Evolutionary conservation across 331 rosid species (phyloP).

Genomic region (Telfairia occidentalis): DNA sequence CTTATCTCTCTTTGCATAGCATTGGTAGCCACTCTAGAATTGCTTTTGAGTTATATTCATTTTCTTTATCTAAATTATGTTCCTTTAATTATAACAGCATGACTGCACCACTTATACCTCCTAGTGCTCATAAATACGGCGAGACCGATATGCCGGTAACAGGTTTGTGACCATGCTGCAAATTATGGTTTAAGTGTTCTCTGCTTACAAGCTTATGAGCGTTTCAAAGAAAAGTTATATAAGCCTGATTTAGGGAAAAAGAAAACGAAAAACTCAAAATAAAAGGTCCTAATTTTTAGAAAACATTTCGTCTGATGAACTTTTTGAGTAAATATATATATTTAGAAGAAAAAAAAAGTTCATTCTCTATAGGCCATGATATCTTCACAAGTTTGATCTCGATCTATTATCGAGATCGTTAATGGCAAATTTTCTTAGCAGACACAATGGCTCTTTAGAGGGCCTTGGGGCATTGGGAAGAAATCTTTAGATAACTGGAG

Average conservation of each 20-base stretch:
- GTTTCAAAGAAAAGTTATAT: background rate
- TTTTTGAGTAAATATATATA: background rate
- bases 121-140: slow-evolving; percentile 62
- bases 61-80: background rate
- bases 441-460: too few relatives aligned
- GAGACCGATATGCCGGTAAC: slow-evolving; percentile 69
- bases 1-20: background rate
- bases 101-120: slow-evolving; percentile 84
- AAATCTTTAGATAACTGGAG: too few relatives aligned
- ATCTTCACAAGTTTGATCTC: too few relatives aligned
- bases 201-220: background rate
- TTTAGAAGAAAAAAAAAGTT: too few relatives aligned
- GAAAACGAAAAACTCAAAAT: background rate
- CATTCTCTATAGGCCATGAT: too few relatives aligned
- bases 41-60: background rate
- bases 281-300: background rate
- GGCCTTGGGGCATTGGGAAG: too few relatives aligned
- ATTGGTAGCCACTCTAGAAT: background rate
- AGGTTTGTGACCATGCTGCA: slow-evolving; percentile 35
- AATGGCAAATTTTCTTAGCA: too few relatives aligned
- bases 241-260: background rate
- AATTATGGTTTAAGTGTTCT: background rate
- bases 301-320: background rate
- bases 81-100: slow-evolving; percentile 41
- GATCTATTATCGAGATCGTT: too few relatives aligned